Base-by-base conservation (phyloP, 345 rosid genomes). In the Gossypium herbaceum region DNA sequence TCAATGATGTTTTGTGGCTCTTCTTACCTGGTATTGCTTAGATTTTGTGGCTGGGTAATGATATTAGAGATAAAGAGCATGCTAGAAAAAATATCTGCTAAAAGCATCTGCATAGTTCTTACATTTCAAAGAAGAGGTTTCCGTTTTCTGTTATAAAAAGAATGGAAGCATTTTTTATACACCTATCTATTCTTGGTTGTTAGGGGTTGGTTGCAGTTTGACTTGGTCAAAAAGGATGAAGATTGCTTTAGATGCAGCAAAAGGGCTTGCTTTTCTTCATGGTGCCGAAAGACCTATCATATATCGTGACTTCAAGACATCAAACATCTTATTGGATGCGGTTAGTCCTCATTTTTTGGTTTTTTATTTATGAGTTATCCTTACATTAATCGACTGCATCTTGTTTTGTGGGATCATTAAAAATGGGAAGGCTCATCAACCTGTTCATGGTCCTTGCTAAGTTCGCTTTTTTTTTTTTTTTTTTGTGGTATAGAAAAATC, bases 261-360 rank as follows among this genome's bases (percentile, higher is more conserved):
- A 85, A 85, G 98, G 99, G 62, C 98, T 95, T 73, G 94, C 97
- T 45, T 86, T 84, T 89, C 99, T 95, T 85, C 99, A 93, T 80
- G 91, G 90, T 77, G 96, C 98, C 41, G 91, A 93, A 79, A 87
- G 97, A 65, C 86, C 97, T 16, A 78, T 95, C 77, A 95, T 95
- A 71, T 95, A 95, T 83, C 97, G 99, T 20, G 99, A 95, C 81
- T 88, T 95, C 84, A 95, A 95, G 91, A 92, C 97, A 72, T 93
- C 99, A 67, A 95, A 95, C 82, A 85, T 95, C 89, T 89, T 95
- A 82, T 86, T 94, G 75, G 97, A 91, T 79, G 85, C 66, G 86
- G 98, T 91, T 72, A 77, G 93, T 83, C 68, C 39, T 54, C 52
- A 47, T 64, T 56, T 57, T 65, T 55, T 22, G 20, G 12, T 56